Conservation (phyloP, 192 early-diverging fungal species). For the Gryganskiella cystojenkinii region DNA sequence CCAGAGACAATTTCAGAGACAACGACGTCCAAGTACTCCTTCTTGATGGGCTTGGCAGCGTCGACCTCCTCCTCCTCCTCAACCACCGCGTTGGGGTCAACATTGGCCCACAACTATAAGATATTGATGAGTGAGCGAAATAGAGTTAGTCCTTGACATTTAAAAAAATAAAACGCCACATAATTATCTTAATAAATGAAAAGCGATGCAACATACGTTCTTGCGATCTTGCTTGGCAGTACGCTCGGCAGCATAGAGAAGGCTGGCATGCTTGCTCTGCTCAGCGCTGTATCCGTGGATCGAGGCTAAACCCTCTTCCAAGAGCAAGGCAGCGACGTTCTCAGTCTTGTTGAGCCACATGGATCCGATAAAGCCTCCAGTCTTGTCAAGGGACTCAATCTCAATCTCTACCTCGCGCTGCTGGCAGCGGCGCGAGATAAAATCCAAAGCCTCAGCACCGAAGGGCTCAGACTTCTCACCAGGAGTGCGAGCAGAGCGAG, state of each 20-base stretch:
- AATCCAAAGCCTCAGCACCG: conserved; percentile 84
- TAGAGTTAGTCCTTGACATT: too few species aligned
- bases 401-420: conserved; percentile 96
- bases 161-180: neutral
- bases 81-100: conserved; percentile 52
- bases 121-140: too few species aligned
- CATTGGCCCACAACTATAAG: conserved; percentile 55
- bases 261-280: conserved; percentile 74
- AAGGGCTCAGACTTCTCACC: conserved; percentile 86
- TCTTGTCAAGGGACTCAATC: conserved; percentile 90
- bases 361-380: conserved; percentile 92
- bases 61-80: conserved; percentile 62
- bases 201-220: conserved; percentile 84
- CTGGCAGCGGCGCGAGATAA: conserved; percentile 69
- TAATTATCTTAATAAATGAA: neutral
- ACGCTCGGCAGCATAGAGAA: conserved; percentile 84
- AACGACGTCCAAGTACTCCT: conserved; percentile 82
- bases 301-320: conserved; percentile 84
- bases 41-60: conserved; percentile 57
- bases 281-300: conserved; percentile 89
- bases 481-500: conserved; percentile 76
- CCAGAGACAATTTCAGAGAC: conserved; percentile 73
- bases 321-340: conserved; percentile 80
- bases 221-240: conserved; percentile 72
- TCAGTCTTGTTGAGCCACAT: conserved; percentile 74